phyloP scores from a whole-genome alignment of 305 asterid species.

The Fraxinus platypoda region DNA sequence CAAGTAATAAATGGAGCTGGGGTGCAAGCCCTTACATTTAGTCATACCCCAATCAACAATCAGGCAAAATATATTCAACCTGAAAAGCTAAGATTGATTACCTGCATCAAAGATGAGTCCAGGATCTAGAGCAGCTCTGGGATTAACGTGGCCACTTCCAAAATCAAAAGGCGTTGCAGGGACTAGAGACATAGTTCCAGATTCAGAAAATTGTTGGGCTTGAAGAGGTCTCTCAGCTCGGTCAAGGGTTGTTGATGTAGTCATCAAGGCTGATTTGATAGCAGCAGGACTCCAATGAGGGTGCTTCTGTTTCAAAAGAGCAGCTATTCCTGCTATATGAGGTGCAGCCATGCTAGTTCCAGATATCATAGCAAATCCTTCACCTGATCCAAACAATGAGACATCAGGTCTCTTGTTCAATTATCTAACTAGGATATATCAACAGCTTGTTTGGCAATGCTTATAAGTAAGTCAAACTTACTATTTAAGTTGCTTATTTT shows the following conservation, averaged over 20 bases:
- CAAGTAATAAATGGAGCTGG: background rate
- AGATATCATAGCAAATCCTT: constrained; percentile 95
- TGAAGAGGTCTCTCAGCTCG: constrained; percentile 90
- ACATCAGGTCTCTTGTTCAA: background rate
- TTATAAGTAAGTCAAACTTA: background rate
- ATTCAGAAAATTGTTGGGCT: constrained; percentile 85
- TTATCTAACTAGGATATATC: background rate
- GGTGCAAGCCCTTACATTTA: background rate
- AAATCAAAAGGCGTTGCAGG: constrained; percentile 95
- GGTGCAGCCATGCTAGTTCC: constrained; percentile 99
- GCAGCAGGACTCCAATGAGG: constrained; percentile 99
- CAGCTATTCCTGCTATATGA: constrained; percentile 98
- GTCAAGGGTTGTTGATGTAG: constrained; percentile 82
- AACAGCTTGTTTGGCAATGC: background rate
- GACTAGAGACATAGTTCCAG: constrained; percentile 67
- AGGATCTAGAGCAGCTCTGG: constrained; percentile 95
- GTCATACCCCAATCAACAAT: background rate
- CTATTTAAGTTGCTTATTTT: background rate
- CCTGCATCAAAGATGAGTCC: constrained; percentile 95
- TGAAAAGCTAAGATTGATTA: constrained; percentile 13
- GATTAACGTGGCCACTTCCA: constrained; percentile 98
- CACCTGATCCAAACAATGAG: constrained; percentile 59
- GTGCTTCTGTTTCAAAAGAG: constrained; percentile 90
- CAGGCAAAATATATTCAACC: background rate
- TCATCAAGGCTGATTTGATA: constrained; percentile 95